A percentile compares a stretch with the other conserved stretches of the same genome.
phyloP scores from a whole-genome alignment of 768 basidiomycete genomes.

The Suillus clintonianus region DNA sequence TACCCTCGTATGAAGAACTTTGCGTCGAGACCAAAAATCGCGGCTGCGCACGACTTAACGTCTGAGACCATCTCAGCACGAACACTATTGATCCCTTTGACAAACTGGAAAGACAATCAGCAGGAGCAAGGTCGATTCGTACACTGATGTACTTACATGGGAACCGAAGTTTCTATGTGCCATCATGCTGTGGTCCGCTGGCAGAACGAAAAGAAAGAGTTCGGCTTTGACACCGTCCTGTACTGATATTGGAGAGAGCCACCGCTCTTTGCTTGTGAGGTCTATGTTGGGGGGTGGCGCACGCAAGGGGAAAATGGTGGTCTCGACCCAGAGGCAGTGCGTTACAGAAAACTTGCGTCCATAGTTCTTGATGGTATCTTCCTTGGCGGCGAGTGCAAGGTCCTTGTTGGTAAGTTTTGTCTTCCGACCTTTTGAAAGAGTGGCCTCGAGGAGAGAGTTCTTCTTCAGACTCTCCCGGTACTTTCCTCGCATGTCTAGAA shows the following conservation, averaged over 20 bases:
- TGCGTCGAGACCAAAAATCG: background rate
- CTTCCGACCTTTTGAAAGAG: background rate
- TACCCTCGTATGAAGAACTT: slow-evolving; percentile 2
- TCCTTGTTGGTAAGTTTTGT: background rate
- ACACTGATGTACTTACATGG: slow-evolving; percentile 1
- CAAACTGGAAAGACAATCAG: slow-evolving; percentile 2
- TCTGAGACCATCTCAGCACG: background rate
- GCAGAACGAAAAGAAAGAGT: slow-evolving; percentile 4
- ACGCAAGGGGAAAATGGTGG: background rate
- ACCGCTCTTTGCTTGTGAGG: slow-evolving; percentile 1
- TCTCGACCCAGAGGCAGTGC: background rate
- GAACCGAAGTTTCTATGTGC: background rate
- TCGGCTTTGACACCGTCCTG: slow-evolving; percentile 9
- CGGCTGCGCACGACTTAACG: background rate
- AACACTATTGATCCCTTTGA: slow-evolving; percentile 3
- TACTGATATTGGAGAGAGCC: slow-evolving; percentile 4
- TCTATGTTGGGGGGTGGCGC: background rate
- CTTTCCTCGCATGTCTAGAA: background rate
- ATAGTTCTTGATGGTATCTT: background rate
- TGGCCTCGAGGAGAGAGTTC: background rate
- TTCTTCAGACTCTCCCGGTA: background rate
- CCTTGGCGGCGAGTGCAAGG: background rate
- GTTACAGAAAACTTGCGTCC: background rate
- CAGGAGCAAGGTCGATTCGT: too few relatives aligned
- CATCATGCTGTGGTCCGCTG: background rate